phyloP scores from a whole-genome alignment of 1,139 yeast genomes.

The Pichia sp. region DNA sequence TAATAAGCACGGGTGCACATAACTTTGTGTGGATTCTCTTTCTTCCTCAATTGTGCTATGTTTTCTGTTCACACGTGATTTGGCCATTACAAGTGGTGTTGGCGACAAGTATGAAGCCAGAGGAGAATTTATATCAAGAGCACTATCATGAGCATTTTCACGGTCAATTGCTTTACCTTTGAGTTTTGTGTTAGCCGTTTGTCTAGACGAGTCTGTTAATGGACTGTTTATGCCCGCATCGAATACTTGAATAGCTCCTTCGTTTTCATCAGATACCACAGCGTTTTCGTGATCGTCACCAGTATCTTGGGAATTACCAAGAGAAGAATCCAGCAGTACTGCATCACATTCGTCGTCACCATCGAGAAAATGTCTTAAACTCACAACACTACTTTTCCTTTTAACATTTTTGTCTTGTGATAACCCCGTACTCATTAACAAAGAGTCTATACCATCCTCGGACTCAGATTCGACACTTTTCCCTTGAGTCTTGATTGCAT shows the following conservation, averaged over 20 bases:
- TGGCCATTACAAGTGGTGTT: neutral
- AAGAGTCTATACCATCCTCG: conserved; percentile 18
- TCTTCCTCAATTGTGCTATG: conserved; percentile 53
- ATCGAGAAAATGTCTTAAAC: conserved; percentile 16
- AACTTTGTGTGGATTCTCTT: conserved; percentile 48
- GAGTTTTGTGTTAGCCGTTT: neutral
- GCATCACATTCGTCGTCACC: conserved; percentile 21
- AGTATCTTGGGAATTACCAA: conserved; percentile 3
- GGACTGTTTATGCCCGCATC: neutral
- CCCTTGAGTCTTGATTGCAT: conserved; percentile 47
- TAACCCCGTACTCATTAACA: conserved; percentile 6
- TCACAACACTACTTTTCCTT: conserved; percentile 17
- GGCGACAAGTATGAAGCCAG: neutral
- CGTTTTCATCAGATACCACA: neutral
- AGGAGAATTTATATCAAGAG: neutral
- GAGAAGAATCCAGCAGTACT: conserved; percentile 11
- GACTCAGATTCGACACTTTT: conserved; percentile 27
- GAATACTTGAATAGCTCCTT: neutral
- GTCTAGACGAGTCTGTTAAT: neutral
- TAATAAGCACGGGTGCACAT: conserved; percentile 46
- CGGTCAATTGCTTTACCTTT: neutral
- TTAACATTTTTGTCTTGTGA: conserved; percentile 7
- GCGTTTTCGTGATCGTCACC: conserved; percentile 5
- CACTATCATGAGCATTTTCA: neutral
- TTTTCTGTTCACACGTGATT: conserved; percentile 23